These are phyloP conservation scores for Tuber brumale DNA, from an alignment of 495 filamentous ascomycete species.

Conservation along the genomic window DNA sequence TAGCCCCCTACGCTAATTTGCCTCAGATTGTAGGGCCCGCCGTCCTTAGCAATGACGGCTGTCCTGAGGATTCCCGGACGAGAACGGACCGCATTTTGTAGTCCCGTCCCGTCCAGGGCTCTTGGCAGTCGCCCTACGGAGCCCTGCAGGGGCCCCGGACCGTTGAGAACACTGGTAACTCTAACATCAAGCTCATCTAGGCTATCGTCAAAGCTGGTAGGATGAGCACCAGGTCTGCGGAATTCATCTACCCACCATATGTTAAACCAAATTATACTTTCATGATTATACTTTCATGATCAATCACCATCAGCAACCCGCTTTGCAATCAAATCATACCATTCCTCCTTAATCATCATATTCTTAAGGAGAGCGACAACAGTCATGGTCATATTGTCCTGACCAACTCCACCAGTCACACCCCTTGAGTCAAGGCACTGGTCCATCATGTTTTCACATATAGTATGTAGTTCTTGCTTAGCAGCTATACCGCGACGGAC, in stretches of 20 bases:
- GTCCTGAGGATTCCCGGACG: no score
- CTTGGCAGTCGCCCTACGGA: no score
- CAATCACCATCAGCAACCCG: conserved; percentile 94
- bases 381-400: conserved; percentile 99
- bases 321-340: conserved; percentile 91
- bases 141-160: no score
- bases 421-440: conserved; percentile 95
- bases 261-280: conserved; percentile 50
- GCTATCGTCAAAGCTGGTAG: conserved; percentile 76
- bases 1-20: no score
- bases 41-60: background rate
- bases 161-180: no score
- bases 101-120: no score
- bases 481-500: conserved; percentile 90
- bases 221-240: conserved; percentile 81
- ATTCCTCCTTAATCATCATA: conserved; percentile 80
- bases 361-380: conserved; percentile 82
- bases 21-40: background rate
- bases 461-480: conserved; percentile 83
- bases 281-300: conserved; percentile 84
- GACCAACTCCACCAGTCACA: conserved; percentile 94
- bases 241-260: conserved; percentile 73
- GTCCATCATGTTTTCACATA: conserved; percentile 99
- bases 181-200: no score
- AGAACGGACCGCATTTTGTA: no score